These are phyloP conservation scores for Meyerozyma athensensis DNA, from an alignment of 1,139 yeast genomes.

Conservation along the genomic window DNA sequence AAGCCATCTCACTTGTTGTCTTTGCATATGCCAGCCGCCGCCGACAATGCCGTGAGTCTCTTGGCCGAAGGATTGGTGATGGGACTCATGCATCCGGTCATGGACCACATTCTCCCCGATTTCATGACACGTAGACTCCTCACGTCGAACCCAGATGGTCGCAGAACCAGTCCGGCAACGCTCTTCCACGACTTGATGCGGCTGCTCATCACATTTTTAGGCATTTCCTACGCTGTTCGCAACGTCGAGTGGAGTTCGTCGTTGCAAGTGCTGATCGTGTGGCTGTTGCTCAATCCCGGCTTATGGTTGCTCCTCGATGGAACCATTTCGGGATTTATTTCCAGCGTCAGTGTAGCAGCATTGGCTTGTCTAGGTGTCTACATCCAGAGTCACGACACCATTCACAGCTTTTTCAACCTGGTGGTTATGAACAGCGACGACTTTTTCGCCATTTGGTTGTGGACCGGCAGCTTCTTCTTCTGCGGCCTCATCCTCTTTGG, in stretches of 20 bases:
- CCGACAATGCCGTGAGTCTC: conserved; percentile 2
- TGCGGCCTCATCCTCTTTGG: conserved; percentile 69
- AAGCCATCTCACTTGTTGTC: conserved; percentile 16
- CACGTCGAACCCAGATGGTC: conserved; percentile 20
- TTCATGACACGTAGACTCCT: conserved; percentile 20
- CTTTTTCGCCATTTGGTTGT: conserved; percentile 38
- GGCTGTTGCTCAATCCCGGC: conserved; percentile 73
- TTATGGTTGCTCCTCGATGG: conserved; percentile 81
- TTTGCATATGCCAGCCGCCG: not conserved
- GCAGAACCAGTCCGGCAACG: conserved; percentile 22
- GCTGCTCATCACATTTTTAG: conserved; percentile 70
- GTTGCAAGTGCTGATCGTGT: conserved; percentile 67
- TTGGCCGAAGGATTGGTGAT: conserved; percentile 53
- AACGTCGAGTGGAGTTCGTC: conserved; percentile 77
- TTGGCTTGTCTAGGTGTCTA: conserved; percentile 36
- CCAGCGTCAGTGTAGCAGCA: conserved; percentile 39
- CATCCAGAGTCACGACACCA: conserved; percentile 22
- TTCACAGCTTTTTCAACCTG: conserved; percentile 11
- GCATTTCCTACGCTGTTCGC: conserved; percentile 78
- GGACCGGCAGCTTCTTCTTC: conserved; percentile 61
- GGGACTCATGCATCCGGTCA: conserved; percentile 58
- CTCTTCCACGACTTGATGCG: conserved; percentile 43
- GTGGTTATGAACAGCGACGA: conserved; percentile 18
- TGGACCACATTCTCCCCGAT: conserved; percentile 48
- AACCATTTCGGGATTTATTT: conserved; percentile 59